Base-by-base conservation (phyloP, 805 yeast species). In the Metschnikowia lunata region DNA sequence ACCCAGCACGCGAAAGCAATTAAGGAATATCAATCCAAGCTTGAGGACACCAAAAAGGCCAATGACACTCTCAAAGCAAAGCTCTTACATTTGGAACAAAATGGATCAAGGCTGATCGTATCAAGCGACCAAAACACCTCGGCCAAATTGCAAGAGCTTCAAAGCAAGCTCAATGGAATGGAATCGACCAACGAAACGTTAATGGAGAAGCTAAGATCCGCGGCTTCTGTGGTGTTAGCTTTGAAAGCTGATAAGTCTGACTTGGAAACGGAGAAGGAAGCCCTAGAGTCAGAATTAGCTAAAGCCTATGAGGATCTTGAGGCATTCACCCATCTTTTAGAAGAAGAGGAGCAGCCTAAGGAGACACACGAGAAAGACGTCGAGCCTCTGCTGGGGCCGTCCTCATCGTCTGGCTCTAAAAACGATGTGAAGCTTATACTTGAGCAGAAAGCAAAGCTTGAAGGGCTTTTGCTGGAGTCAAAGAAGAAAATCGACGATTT, bases 121-220 rank as follows among this genome's bases (percentile, higher is more conserved):
- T n/a, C 30, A 8, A 26, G 40, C 10, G 45, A 43, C 12, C 39
- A 34, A 13, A 52, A 57, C 11, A 58, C 61, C n/a, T 33, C 62
- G 0, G 30, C 8, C 60, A 40, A 30, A 31, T 15, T 48, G 33
- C 48, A 43, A 2, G 52, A 48, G 7, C 41, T 50, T 9, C 52
- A 48, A 26, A 32, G 8, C 11, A 40, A 33, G 27, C 28, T 50
- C 15, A 39, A 40, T 26, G 45, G 46, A 11, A 42, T 39, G 8
- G 67, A 68, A 40, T 67, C 56, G 4, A 57, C 52, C 7, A 69
- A 66, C 43, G 59, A 58, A 12, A 69, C 63, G 47, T 57, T 71
- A 27, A 63, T 74, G 64, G 72, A 71, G 36, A 72, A 69, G 43
- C 58, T 71, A 34, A 55, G 75, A 35, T 54, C 71, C 5, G 73